Conservation (phyloP, 208 protist species). For the Phytomonas francai region DNA sequence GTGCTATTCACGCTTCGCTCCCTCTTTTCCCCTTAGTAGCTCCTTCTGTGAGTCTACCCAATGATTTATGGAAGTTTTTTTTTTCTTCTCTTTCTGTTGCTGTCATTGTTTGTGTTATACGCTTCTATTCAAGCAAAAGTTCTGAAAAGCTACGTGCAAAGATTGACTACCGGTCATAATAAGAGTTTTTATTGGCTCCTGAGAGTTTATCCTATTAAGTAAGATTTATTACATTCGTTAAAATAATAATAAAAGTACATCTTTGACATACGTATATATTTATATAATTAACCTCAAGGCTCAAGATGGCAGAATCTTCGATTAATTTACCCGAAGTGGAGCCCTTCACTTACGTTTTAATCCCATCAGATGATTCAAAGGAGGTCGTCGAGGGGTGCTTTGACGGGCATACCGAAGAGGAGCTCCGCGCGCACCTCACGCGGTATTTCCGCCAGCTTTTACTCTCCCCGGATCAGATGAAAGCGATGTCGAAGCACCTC, state of each 20-base stretch:
- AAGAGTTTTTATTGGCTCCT: no score
- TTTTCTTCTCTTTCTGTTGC: conserved; percentile 5
- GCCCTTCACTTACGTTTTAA: conserved; percentile 72
- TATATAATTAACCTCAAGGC: neutral
- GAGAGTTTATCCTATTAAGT: no score
- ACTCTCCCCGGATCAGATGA: conserved; percentile 65
- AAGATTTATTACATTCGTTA: no score
- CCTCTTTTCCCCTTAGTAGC: conserved; percentile 11
- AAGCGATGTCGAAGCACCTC: conserved; percentile 58
- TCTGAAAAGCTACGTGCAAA: no score
- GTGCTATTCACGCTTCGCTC: neutral
- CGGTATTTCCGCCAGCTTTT: conserved; percentile 61
- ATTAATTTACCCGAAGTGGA: conserved; percentile 26
- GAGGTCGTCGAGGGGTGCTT: conserved; percentile 33
- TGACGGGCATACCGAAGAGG: conserved; percentile 50
- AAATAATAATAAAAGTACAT: conserved; percentile 10
- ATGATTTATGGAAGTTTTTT: neutral
- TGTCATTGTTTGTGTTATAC: neutral
- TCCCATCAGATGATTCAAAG: conserved; percentile 44
- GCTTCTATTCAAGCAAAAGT: no score
- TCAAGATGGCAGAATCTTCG: neutral
- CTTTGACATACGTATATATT: neutral
- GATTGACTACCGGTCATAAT: no score
- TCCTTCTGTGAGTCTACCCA: neutral
- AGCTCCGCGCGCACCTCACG: conserved; percentile 46